phyloP scores from a whole-genome alignment of 441 rosid genomes.

The Brassica hybrid region DNA sequence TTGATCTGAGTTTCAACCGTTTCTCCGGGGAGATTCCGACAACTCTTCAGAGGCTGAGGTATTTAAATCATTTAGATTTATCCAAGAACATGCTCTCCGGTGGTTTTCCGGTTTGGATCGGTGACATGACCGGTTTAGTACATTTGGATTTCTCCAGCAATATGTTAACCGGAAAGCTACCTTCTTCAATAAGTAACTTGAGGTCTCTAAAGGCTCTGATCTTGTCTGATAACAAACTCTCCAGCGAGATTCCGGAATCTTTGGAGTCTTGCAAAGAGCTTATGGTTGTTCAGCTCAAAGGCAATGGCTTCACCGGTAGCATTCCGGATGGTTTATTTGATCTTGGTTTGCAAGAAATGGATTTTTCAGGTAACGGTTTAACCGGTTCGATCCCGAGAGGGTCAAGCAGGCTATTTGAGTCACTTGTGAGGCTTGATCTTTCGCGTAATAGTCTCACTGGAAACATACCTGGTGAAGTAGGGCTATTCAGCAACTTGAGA shows the following conservation, averaged over 20 bases:
- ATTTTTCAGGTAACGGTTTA: conserved; percentile 63
- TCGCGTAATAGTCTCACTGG: conserved; percentile 73
- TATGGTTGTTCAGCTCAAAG: conserved; percentile 50
- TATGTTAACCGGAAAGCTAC: conserved; percentile 60
- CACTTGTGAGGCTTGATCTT: conserved; percentile 61
- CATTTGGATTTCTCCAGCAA: conserved; percentile 71
- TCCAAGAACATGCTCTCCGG: conserved; percentile 65
- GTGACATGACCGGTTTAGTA: conserved; percentile 55
- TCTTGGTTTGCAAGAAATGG: conserved; percentile 71
- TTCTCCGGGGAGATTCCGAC: conserved; percentile 62
- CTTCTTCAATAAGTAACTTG: conserved; percentile 60
- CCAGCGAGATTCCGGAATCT: conserved; percentile 62
- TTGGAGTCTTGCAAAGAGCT: conserved; percentile 56
- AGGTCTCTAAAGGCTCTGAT: conserved; percentile 53
- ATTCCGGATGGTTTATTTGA: conserved; percentile 66
- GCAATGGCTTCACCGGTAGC: conserved; percentile 61
- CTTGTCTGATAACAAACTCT: conserved; percentile 64
- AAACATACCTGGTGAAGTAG: conserved; percentile 64
- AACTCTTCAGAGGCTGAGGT: conserved; percentile 52
- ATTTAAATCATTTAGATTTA: conserved; percentile 50
- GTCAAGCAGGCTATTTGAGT: conserved; percentile 58
- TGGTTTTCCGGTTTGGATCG: conserved; percentile 78
- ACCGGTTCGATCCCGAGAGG: conserved; percentile 67
- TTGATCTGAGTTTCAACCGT: conserved; percentile 66
- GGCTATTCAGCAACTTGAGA: conserved; percentile 61